Evolutionary conservation across 257 asterid species (phyloP).

Genomic region (Leptodermis oblonga): DNA sequence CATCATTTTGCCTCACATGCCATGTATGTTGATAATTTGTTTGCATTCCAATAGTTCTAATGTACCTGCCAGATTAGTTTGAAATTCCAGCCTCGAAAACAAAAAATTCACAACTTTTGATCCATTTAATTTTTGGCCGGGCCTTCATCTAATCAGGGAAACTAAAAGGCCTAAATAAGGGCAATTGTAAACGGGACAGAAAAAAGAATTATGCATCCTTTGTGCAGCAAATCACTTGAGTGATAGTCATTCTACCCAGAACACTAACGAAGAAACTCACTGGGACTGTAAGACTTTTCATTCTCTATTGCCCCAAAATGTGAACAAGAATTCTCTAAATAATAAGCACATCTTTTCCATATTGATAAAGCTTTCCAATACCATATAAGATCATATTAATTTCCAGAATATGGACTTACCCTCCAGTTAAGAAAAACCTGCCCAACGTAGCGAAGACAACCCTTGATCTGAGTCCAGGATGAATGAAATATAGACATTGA

Average conservation of each 20-base stretch:
- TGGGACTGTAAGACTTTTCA: neutral
- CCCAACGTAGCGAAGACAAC: conserved; percentile 88
- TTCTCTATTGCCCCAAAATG: neutral
- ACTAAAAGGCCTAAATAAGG: neutral
- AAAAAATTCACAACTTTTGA: neutral
- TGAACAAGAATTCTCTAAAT: neutral
- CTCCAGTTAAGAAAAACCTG: conserved; percentile 80
- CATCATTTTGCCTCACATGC: neutral
- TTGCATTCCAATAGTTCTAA: neutral
- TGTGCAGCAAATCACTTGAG: neutral
- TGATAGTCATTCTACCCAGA: neutral
- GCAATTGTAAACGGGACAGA: neutral
- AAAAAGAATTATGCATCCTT: neutral
- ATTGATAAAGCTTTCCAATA: conserved; percentile 2
- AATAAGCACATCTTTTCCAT: neutral
- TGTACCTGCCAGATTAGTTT: too few species aligned
- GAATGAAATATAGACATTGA: conserved; percentile 75
- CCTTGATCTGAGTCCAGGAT: conserved; percentile 88
- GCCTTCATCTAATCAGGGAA: neutral
- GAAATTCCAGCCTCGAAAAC: neutral
- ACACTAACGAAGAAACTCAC: neutral
- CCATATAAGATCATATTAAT: neutral
- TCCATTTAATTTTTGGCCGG: neutral
- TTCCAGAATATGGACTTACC: conserved; percentile 42
- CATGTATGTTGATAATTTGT: neutral